Base-by-base conservation (phyloP, 164 flowering plant species). In the Sextonia rubra region DNA sequence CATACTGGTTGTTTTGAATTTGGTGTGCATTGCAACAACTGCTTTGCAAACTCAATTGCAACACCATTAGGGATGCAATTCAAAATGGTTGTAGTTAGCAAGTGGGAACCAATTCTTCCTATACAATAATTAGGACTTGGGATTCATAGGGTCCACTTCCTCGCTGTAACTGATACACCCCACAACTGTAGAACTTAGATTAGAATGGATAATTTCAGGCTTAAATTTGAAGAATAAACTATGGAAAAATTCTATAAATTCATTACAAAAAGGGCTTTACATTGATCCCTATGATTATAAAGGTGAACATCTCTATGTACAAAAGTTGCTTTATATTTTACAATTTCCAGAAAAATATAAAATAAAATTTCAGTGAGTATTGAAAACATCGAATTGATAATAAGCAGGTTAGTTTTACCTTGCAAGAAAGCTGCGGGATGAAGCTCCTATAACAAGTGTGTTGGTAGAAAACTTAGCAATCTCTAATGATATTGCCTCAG, bases 361-460 rank as follows among this genome's bases (percentile, higher is more conserved):
- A 24, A 61, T 61, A 22, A 61, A 12, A 22, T 61, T 12, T 61
- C 12, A 22, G 2, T 25, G 15, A 1, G 12, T 25, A 61, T 61
- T 22, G 64, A 61, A 61, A 25, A 7, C 27, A 22, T 12, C 23
- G 55, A 49, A 64, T 60, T 60, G 20, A 64, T 27, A 64, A 27
- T 48, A n/a, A 69, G 47, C 25, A 47, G 20, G 48, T 12, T 14
- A 30, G 20, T 17, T 26, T 68, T 82, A 91, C 98, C 98, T 85
- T 67, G 82, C 44, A 69, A 94, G 89, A 58, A 88, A 49, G 73
- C 89, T 68, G 67, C 69, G 73, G 24, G 95, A 86, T 69, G 97
- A 76, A 32, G 87, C 86, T 56, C 98, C 97, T 18, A 94, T 81
- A 25, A 94, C 97, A 73, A 94, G 94, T 75, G 85, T 84, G 26